These are phyloP conservation scores for Xylaria sp. DNA, from an alignment of 2,329 filamentous ascomycete genomes.

Conservation along the genomic window DNA sequence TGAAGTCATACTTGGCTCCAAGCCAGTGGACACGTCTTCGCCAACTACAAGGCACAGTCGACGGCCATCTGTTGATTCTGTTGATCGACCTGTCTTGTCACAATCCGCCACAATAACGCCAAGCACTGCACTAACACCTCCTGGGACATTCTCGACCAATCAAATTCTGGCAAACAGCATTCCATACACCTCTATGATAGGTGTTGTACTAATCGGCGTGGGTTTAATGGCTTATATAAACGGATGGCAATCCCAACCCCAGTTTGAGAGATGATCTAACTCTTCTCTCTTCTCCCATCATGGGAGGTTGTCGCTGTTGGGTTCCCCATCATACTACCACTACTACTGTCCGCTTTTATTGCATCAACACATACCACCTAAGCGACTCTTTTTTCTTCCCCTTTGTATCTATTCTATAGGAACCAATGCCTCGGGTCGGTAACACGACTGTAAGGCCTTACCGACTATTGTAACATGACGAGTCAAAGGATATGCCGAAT, in stretches of 20 bases:
- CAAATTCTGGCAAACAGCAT: slow-evolving; percentile 65
- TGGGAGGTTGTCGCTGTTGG: not conserved
- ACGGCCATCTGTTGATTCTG: slow-evolving; percentile 50
- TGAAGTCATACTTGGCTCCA: slow-evolving; percentile 37
- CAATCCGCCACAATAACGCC: slow-evolving; percentile 63
- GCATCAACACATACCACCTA: slow-evolving; percentile 31
- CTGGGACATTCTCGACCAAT: slow-evolving; percentile 57
- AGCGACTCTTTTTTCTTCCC: slow-evolving; percentile 38
- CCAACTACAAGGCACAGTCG: slow-evolving; percentile 44
- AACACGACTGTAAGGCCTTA: slow-evolving; percentile 5
- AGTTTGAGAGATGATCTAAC: slow-evolving; percentile 42
- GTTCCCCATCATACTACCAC: not conserved
- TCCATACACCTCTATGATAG: slow-evolving; percentile 84
- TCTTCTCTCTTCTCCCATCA: not conserved
- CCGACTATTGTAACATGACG: slow-evolving; percentile 36
- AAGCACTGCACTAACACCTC: slow-evolving; percentile 51
- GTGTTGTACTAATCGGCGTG: slow-evolving; percentile 83
- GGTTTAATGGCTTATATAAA: slow-evolving; percentile 89
- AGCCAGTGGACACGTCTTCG: slow-evolving; percentile 38
- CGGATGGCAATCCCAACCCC: slow-evolving; percentile 72
- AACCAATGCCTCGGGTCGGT: slow-evolving; percentile 21
- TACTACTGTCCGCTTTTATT: slow-evolving; percentile 9
- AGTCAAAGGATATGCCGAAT: slow-evolving; percentile 23
- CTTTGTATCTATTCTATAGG: slow-evolving; percentile 48
- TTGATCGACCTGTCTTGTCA: slow-evolving; percentile 58